Evolutionary conservation across 176 grass and related monocot genomes (phyloP), one percentile per base, ranked within the genome.

Genomic region (Oryza meyeriana): DNA sequence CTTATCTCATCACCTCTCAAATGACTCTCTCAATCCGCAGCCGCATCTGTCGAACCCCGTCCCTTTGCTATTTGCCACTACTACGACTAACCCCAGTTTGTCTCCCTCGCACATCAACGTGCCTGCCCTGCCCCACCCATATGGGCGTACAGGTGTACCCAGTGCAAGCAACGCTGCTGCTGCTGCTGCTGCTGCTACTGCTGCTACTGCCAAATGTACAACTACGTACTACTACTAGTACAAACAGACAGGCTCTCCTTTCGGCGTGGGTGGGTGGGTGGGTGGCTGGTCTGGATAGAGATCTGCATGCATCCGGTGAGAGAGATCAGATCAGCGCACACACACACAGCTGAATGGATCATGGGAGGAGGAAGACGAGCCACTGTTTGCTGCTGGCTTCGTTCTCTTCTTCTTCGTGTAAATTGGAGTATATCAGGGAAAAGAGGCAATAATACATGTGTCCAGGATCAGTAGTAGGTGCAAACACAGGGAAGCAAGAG

Each of bases 31-130:
- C 30, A 22, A 25, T 12, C 64, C 57, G 50, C 74, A 73, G 71
- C 65, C 0, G 59, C 79, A 39, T 66, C 79, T 64, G 75, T 83
- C 67, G 30, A 64, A 30, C 45, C 22, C n/a, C 63, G n/a, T 17
- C 22, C 47, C 44, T 38, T 24, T 48, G 16, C 45, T 55, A 55
- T 25, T 59, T 59, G 55, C 22, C n/a, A 25, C 55, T 3, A 58
- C 55, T 4, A 59, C 55, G 2, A 16, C 58, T 26, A n/a, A 7
- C 27, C 57, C 57, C 58, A 6, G 41, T 55, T 72, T 63, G 36
- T 66, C 68, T 64, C 68, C 42, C 58, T 62, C 79, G 0, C 42
- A 31, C 72, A 27, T 62, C 33, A 22, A 28, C 79, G 25, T 5
- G 30, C 47, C 8, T 45, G 36, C 77, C 6, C 28, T 6, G 12